phyloP scores from a whole-genome alignment of 805 yeast genomes.

The Cyberlindnera saturnus region DNA sequence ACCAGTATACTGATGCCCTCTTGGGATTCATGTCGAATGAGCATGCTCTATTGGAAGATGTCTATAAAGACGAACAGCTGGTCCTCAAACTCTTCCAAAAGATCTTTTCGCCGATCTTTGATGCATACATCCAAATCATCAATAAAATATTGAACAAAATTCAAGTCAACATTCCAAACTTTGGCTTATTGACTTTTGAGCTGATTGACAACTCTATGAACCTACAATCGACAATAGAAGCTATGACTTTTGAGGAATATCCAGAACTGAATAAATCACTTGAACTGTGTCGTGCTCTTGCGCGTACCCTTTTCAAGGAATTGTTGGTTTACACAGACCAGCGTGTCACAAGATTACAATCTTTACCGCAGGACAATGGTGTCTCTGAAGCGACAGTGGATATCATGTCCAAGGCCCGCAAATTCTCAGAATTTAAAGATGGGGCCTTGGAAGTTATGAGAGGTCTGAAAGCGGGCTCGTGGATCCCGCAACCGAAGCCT shows the following conservation, averaged over 20 bases:
- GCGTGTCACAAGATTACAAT: slow-evolving; percentile 38
- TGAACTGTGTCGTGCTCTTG: slow-evolving; percentile 23
- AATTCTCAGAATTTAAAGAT: slow-evolving; percentile 53
- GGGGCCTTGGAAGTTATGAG: slow-evolving; percentile 48
- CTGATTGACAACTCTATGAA: slow-evolving; percentile 42
- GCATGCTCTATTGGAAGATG: slow-evolving; percentile 37
- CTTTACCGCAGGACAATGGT: slow-evolving; percentile 60
- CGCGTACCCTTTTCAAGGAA: slow-evolving; percentile 46
- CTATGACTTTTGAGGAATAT: slow-evolving; percentile 18
- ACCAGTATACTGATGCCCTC: slow-evolving; percentile 46
- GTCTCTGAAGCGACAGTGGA: slow-evolving; percentile 72
- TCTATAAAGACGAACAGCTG: slow-evolving; percentile 29
- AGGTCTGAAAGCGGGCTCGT: slow-evolving; percentile 48
- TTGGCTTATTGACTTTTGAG: slow-evolving; percentile 52
- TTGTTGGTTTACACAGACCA: slow-evolving; percentile 50
- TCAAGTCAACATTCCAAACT: slow-evolving; percentile 33
- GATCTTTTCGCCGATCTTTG: slow-evolving; percentile 30
- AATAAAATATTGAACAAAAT: slow-evolving; percentile 33
- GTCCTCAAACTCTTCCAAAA: slow-evolving; percentile 26
- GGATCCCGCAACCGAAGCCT: slow-evolving; percentile 63
- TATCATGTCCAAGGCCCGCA: slow-evolving; percentile 58
- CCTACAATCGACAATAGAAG: slow-evolving; percentile 28
- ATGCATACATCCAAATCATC: slow-evolving; percentile 34
- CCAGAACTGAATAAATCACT: slow-evolving; percentile 17
- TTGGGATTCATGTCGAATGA: slow-evolving; percentile 45